Conservation (phyloP, 345 rosid genomes). For the Erysimum cheiranthoides region DNA sequence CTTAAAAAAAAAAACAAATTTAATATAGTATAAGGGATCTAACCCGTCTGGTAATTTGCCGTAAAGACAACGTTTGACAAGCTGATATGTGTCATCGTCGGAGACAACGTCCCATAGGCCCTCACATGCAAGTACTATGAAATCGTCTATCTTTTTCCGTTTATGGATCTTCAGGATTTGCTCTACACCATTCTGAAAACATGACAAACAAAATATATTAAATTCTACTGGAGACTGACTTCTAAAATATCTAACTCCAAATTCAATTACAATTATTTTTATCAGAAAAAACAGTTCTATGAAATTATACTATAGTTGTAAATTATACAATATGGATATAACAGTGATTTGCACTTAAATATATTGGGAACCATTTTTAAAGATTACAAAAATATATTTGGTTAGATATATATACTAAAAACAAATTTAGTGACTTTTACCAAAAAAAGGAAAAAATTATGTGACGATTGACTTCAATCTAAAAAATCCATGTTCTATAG, state of each 20-base stretch:
- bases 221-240: not conserved
- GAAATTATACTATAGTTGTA: too few species aligned
- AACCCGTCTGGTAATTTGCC: slow-evolving; percentile 38
- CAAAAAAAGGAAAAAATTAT: too few species aligned
- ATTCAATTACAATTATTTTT: too few species aligned
- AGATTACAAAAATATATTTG: too few species aligned
- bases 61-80: slow-evolving; percentile 61
- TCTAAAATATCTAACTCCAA: not conserved
- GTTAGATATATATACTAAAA: too few species aligned
- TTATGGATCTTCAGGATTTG: slow-evolving; percentile 34
- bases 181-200: slow-evolving; percentile 31
- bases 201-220: not conserved
- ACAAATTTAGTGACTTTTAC: too few species aligned
- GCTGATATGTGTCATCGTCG: slow-evolving; percentile 65
- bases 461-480: too few species aligned
- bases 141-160: slow-evolving; percentile 58
- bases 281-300: too few species aligned
- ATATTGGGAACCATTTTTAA: too few species aligned
- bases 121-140: slow-evolving; percentile 74
- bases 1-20: not conserved
- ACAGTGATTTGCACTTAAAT: too few species aligned
- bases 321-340: too few species aligned
- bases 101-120: slow-evolving; percentile 83
- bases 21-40: not conserved
- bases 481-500: too few species aligned